Base-by-base conservation (phyloP, 768 basidiomycete genomes). In the Trametes maxima region DNA sequence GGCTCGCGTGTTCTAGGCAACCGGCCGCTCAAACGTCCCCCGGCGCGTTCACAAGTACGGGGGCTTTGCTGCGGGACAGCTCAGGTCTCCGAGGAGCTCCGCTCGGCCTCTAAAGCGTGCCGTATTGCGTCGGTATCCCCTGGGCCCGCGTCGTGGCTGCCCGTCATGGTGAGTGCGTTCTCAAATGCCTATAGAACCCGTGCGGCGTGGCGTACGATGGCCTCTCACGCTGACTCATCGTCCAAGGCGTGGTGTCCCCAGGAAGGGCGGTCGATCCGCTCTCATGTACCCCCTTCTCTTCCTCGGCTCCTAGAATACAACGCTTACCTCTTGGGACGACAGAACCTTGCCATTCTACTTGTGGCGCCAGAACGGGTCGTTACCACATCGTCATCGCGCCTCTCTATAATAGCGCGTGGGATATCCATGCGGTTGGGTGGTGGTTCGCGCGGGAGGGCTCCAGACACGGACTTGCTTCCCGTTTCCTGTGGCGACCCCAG, bases 151-250 rank as follows among this genome's bases (percentile, higher is more conserved):
- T 28, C 48, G 19, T 17, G 48, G 33, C 14, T 58, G n/a, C 57
- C 57, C n/a, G 50, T 58, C 48, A 19, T 44, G 40, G 57, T 43
- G 57, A 43, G 49, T 44, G 48, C 57, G 48, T 58, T 58, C 57
- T 58, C 57, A 48, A 48, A 57, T 16, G 16, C 36, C 55, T 48
- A 48, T 22, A 48, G 45, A 16, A 47, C 36, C 55, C 55, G 55
- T 28, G 16, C 46, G 16, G 6, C 45, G 45, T 46, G 21, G 22
- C 7, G 17, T 11, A 40, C 45, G 21, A 7, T 12, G 19, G 8
- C 39, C 25, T 58, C 57, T 44, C 57, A 58, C 42, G 57, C 37
- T 28, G 17, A 58, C 46, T 39, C 19, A 57, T 39, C 51, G 40
- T 39, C 51, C 51, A 7, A 3, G 51, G 42, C 33, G 39, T 44